phyloP scores from a whole-genome alignment of 257 asterid genomes.

The Vinca minor region DNA sequence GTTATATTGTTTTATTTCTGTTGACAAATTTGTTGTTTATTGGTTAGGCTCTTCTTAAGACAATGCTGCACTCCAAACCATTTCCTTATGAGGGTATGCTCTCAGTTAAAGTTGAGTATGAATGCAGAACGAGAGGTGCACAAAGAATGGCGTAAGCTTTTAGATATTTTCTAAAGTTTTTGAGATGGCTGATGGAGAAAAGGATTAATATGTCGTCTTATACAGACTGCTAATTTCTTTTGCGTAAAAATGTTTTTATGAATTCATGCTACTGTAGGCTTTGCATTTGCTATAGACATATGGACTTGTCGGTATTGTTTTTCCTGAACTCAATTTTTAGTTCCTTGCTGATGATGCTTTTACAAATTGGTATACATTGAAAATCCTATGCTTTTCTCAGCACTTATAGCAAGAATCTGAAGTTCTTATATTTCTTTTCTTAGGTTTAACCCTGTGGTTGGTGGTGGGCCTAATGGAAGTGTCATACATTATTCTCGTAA shows the following conservation, averaged over 20 bases:
- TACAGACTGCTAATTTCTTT: too few relatives aligned
- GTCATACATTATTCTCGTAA: conserved; percentile 90
- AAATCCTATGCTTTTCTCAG: neutral
- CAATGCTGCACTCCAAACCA: conserved; percentile 69
- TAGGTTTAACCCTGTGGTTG: conserved; percentile 98
- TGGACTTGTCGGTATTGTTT: neutral
- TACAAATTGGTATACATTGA: neutral
- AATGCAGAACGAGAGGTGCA: conserved; percentile 91
- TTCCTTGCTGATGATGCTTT: neutral
- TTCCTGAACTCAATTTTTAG: conserved; percentile 4
- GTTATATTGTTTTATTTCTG: too few relatives aligned
- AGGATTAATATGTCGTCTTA: neutral
- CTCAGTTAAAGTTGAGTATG: conserved; percentile 87
- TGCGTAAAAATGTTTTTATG: neutral
- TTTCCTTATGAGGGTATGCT: conserved; percentile 70
- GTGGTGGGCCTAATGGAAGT: conserved; percentile 91
- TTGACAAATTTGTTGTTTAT: neutral
- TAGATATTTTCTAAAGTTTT: conserved; percentile 10
- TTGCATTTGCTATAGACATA: neutral
- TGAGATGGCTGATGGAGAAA: conserved; percentile 10
- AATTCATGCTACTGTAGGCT: neutral
- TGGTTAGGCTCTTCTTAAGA: conserved; percentile 70
- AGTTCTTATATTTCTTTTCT: conserved; percentile 17
- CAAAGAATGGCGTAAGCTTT: conserved; percentile 96
- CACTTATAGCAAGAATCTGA: conserved; percentile 7